Evolutionary conservation across 1,139 yeast genomes (phyloP).

Genomic region (Blastobotrys apis): DNA sequence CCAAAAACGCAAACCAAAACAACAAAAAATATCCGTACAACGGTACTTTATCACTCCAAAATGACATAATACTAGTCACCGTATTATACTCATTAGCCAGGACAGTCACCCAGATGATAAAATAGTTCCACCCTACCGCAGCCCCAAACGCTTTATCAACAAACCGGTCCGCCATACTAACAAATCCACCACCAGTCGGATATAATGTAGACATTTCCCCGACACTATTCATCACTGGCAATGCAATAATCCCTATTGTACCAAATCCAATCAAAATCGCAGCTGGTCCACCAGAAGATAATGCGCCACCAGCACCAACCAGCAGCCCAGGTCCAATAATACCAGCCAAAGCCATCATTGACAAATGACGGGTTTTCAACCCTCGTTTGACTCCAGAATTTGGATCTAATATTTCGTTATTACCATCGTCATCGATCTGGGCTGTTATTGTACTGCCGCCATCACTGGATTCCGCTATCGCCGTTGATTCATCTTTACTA

Average conservation of each 20-base stretch:
- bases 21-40: conserved; percentile 54
- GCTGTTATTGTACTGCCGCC: no score
- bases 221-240: conserved; percentile 53
- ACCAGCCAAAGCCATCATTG: conserved; percentile 64
- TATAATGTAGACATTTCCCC: conserved; percentile 64
- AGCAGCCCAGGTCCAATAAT: conserved; percentile 67
- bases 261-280: conserved; percentile 55
- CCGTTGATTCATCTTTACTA: no score
- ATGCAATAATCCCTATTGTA: conserved; percentile 56
- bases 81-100: conserved; percentile 57
- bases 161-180: conserved; percentile 55
- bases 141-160: conserved; percentile 57
- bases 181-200: conserved; percentile 61
- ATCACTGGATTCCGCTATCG: no score
- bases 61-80: conserved; percentile 49
- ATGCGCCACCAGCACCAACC: conserved; percentile 58
- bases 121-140: conserved; percentile 62
- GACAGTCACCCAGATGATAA: conserved; percentile 58
- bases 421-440: no score
- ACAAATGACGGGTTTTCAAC: conserved; percentile 47
- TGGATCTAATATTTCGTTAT: conserved; percentile 29
- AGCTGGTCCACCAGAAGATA: conserved; percentile 61
- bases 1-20: conserved; percentile 52
- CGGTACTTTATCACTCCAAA: conserved; percentile 60
- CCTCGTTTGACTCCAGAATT: conserved; percentile 45